phyloP scores from a whole-genome alignment of 805 yeast genomes.

The Hanseniaspora thailandica region DNA sequence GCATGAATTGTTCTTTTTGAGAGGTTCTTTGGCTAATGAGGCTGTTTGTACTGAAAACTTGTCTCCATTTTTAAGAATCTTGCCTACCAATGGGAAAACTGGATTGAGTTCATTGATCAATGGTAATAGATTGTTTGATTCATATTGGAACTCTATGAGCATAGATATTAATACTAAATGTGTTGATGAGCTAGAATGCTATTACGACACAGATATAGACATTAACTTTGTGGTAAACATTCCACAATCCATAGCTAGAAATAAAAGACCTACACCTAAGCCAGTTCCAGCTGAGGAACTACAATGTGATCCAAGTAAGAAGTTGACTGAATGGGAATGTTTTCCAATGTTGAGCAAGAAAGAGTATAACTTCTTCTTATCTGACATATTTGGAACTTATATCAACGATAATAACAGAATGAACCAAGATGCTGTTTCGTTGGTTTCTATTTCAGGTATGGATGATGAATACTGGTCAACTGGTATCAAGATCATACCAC shows the following conservation, averaged over 20 bases:
- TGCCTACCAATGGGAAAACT: constrained; percentile 85
- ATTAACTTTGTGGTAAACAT: constrained; percentile 66
- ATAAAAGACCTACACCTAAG: constrained; percentile 60
- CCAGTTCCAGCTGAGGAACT: constrained; percentile 63
- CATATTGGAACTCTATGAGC: constrained; percentile 89
- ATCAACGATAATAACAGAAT: constrained; percentile 41
- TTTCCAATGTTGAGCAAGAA: constrained; percentile 55
- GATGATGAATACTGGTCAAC: constrained; percentile 40
- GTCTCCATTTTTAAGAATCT: constrained; percentile 79
- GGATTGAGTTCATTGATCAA: constrained; percentile 77
- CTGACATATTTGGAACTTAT: constrained; percentile 56
- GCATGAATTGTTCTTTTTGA: constrained; percentile 43
- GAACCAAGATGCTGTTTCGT: constrained; percentile 40
- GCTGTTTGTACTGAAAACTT: constrained; percentile 94
- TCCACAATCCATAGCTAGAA: constrained; percentile 52
- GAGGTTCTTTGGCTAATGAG: constrained; percentile 88
- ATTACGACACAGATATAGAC: constrained; percentile 47
- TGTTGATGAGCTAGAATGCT: constrained; percentile 31
- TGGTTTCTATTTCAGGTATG: constrained; percentile 35
- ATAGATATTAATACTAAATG: constrained; percentile 62
- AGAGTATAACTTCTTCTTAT: constrained; percentile 40
- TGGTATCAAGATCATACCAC: constrained; percentile 24
- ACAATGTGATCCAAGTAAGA: constrained; percentile 58
- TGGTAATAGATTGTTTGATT: constrained; percentile 82
- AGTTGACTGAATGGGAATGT: constrained; percentile 53